Percentiles rank a stretch among this genome's conserved stretches.
Conservation (phyloP, 2,329 filamentous ascomycete species). For the Nemania diffusa region DNA sequence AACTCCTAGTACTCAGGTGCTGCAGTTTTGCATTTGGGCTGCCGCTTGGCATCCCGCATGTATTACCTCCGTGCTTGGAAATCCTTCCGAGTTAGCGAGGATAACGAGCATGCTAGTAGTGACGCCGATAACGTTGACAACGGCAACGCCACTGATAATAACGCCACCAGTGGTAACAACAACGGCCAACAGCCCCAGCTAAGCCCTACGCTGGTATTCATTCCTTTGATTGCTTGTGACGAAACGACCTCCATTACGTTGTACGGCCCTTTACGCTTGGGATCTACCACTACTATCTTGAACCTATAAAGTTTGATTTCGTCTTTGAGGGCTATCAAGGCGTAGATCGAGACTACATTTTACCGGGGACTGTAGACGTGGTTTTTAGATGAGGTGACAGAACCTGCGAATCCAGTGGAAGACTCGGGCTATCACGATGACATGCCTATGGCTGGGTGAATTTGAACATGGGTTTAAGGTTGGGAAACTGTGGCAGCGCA, state of each 20-base stretch:
- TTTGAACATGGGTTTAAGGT: no score
- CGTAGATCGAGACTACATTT: background rate
- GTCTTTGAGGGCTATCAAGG: background rate
- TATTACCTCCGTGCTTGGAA: background rate
- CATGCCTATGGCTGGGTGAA: no score
- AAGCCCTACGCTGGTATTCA: background rate
- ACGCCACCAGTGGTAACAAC: no score
- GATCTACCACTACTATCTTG: background rate
- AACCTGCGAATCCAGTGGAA: no score
- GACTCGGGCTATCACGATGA: no score
- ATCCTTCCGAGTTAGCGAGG: background rate
- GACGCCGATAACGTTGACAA: no score
- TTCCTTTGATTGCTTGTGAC: constrained; percentile 2
- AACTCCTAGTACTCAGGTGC: no score
- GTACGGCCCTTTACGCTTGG: background rate
- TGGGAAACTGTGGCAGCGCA: no score
- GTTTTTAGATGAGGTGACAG: background rate
- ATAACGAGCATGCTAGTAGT: no score
- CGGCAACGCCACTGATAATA: no score
- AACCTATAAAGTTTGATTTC: background rate
- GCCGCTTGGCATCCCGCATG: constrained; percentile 1
- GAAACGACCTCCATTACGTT: background rate
- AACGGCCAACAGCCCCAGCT: background rate
- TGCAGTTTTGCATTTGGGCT: constrained; percentile 1
- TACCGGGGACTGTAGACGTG: background rate